phyloP scores from a whole-genome alignment of 202 grass and related monocot species.

The Setaria italica region DNA sequence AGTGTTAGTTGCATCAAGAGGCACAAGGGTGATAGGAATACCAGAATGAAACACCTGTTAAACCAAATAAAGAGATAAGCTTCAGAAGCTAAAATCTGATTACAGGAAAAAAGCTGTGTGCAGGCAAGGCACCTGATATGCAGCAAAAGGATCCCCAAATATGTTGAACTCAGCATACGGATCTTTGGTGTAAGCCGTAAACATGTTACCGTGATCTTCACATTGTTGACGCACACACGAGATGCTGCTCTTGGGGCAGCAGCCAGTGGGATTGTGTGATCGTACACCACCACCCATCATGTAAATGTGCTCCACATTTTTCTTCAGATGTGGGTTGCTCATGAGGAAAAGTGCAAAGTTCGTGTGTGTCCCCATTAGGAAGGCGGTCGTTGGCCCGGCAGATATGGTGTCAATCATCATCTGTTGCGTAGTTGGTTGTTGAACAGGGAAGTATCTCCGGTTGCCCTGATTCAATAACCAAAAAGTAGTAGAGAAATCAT shows the following conservation, averaged over 20 bases:
- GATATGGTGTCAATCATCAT: conserved; percentile 72
- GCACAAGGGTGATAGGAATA: conserved; percentile 72
- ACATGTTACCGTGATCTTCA: conserved; percentile 74
- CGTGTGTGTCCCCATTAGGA: conserved; percentile 66
- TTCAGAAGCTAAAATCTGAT: neutral
- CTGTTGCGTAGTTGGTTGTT: conserved; percentile 60
- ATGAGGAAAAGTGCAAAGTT: conserved; percentile 78
- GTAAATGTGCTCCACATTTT: conserved; percentile 79
- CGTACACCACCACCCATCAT: conserved; percentile 79
- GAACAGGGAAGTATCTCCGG: conserved; percentile 58
- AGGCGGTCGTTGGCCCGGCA: conserved; percentile 52
- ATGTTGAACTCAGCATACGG: conserved; percentile 84
- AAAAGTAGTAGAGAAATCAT: neutral
- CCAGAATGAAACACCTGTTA: conserved; percentile 72
- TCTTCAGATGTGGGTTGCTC: conserved; percentile 63
- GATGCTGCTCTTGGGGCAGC: conserved; percentile 49
- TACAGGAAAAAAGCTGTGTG: neutral
- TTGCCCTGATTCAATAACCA: conserved; percentile 53
- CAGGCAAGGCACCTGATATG: conserved; percentile 71
- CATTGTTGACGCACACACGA: conserved; percentile 64
- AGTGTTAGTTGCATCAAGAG: conserved; percentile 82
- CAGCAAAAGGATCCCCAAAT: conserved; percentile 74
- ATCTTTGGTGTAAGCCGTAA: conserved; percentile 63
- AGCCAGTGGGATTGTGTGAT: conserved; percentile 75
- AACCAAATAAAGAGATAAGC: conserved; percentile 8